Conservation (phyloP, 2,329 filamentous ascomycete genomes). For the Neofusicoccum kwambonambiense region DNA sequence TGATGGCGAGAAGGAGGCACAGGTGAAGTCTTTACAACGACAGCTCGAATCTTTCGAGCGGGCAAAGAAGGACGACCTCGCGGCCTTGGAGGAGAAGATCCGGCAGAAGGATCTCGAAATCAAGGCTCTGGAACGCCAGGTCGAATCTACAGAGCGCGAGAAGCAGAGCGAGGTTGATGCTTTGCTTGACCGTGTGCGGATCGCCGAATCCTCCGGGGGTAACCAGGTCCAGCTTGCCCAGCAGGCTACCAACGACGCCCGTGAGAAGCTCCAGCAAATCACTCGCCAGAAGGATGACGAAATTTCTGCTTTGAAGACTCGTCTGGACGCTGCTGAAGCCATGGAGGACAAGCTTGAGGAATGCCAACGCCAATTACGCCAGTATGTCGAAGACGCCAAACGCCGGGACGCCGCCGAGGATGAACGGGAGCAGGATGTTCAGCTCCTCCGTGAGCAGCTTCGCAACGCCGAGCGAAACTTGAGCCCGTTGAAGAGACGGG, state of each 20-base stretch:
- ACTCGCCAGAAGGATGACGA: conserved; percentile 40
- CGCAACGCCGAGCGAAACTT: conserved; percentile 29
- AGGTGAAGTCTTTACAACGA: conserved; percentile 35
- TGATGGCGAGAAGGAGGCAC: conserved; percentile 36
- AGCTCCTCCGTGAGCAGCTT: conserved; percentile 24
- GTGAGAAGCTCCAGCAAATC: conserved; percentile 36
- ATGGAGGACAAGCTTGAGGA: conserved; percentile 38
- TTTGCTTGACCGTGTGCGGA: conserved; percentile 39
- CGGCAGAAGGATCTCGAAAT: conserved; percentile 38
- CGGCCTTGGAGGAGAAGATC: conserved; percentile 32
- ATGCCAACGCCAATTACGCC: conserved; percentile 34
- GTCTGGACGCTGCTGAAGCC: conserved; percentile 35
- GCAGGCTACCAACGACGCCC: conserved; percentile 40
- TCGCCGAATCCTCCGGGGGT: conserved; percentile 41
- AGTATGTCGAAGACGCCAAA: conserved; percentile 34
- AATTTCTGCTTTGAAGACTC: conserved; percentile 35
- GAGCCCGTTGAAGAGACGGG: conserved; percentile 34
- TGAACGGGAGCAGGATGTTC: conserved; percentile 20
- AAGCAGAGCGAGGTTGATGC: conserved; percentile 43
- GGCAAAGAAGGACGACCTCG: conserved; percentile 28
- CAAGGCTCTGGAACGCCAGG: conserved; percentile 34
- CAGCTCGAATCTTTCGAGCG: conserved; percentile 33
- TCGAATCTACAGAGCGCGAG: conserved; percentile 31
- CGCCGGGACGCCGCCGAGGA: conserved; percentile 31
- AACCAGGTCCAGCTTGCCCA: conserved; percentile 41